Evolutionary conservation across 2,329 filamentous ascomycete genomes (phyloP).

Genomic region (Ilyonectria mors-panacis): DNA sequence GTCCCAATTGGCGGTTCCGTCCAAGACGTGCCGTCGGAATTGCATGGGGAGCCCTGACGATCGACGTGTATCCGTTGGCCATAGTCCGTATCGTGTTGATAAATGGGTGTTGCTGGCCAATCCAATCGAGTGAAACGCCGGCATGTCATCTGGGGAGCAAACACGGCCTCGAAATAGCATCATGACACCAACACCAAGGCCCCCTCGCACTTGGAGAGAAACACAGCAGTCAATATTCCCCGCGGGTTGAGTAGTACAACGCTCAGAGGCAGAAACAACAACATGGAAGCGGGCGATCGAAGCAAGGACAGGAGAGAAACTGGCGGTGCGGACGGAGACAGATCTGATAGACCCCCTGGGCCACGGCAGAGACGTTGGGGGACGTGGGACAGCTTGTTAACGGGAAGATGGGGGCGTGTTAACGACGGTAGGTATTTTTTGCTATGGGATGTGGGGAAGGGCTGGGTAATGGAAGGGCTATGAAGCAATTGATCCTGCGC

Average conservation of each 20-base stretch:
- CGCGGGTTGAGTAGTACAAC: constrained; percentile 6
- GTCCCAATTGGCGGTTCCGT: constrained; percentile 18
- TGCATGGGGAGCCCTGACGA: neutral
- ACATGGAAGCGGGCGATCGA: neutral
- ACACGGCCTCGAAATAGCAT: constrained; percentile 41
- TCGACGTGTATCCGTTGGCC: neutral
- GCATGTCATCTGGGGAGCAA: constrained; percentile 32
- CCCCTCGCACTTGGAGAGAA: constrained; percentile 12
- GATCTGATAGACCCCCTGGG: constrained; percentile 24
- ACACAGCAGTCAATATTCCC: constrained; percentile 35
- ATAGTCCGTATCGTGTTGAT: too few relatives aligned
- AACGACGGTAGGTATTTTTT: neutral
- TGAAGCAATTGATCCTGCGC: neutral
- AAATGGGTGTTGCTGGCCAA: neutral
- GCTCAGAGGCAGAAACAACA: neutral
- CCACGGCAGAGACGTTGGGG: constrained; percentile 45
- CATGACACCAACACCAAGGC: constrained; percentile 4
- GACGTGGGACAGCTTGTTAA: constrained; percentile 46
- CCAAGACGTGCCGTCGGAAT: constrained; percentile 12
- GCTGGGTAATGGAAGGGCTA: neutral
- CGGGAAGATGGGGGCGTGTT: constrained; percentile 29
- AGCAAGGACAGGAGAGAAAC: neutral
- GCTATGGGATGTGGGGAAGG: constrained; percentile 1
- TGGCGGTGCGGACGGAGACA: neutral
- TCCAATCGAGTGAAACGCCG: neutral